Evolutionary conservation across 2,329 filamentous ascomycete genomes (phyloP), one percentile per base, ranked within the genome.

Genomic region (Neonectria coccinea): DNA sequence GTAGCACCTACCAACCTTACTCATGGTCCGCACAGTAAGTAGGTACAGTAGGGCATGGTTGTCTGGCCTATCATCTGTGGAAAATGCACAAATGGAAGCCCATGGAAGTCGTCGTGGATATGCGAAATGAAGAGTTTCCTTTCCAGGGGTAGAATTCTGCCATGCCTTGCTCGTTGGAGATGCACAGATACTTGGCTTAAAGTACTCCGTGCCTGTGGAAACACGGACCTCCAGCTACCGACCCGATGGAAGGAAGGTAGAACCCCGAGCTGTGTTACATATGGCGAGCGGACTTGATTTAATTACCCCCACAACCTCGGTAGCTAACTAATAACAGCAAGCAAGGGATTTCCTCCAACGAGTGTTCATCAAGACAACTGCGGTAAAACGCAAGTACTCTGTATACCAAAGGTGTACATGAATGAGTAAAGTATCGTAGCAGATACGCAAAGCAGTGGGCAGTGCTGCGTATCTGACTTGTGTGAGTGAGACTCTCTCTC

Each of bases 111-210:
- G 48, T 44, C 50, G 20, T 20, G 5, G 47, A 47, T 27, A 39
- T 51, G 56, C 42, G 61, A 64, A 64, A 64, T 64, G 61, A 64
- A 41, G 36, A 51, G 36, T 44, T 22, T 12, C 50, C 56, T 50
- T 22, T 20, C 55, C 61, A 59, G 50, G 59, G 60, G 60, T 53
- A 51, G 36, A 33, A 12, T 25, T 31, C 47, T 31, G 48, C 22
- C 54, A 51, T 58, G 54, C 31, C 31, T 47, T 58, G 12, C 55
- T 54, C 18, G 12, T 48, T 58, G 41, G 55, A 59, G 50, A 59
- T 63, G 51, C 53, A 33, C 36, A 55, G 25, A 54, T 48, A 48
- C 41, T 22, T 56, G 55, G 4, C 25, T 27, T 44, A 39, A 31
- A 44, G 52, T 56, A 45, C 36, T 56, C 36, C 22, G 45, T 56